Conservation (phyloP, 2,329 filamentous ascomycete species). For the Fusarium praegraminearum region DNA sequence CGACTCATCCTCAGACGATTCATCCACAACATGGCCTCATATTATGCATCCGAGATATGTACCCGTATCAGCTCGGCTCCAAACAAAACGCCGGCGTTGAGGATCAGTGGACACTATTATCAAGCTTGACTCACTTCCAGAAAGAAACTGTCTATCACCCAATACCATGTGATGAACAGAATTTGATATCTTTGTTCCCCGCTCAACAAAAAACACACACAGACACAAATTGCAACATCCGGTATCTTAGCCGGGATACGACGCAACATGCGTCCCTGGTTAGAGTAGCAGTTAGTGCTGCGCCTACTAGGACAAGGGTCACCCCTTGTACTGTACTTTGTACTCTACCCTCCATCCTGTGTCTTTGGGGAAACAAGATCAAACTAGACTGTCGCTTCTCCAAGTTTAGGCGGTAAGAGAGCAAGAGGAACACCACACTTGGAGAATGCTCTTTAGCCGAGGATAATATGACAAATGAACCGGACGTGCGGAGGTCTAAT, state of each 20-base stretch:
- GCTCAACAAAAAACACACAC: slow-evolving; percentile 16
- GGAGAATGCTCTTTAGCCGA: slow-evolving; percentile 39
- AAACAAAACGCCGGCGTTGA: slow-evolving; percentile 10
- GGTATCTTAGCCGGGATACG: slow-evolving; percentile 28
- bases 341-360: slow-evolving; percentile 27
- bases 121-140: slow-evolving; percentile 35
- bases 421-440: slow-evolving; percentile 19
- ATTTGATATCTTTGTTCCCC: slow-evolving; percentile 12
- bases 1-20: slow-evolving; percentile 36
- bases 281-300: neutral
- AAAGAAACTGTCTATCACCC: slow-evolving; percentile 13
- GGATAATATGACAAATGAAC: slow-evolving; percentile 9
- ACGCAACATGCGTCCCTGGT: slow-evolving; percentile 6
- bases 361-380: slow-evolving; percentile 21
- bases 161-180: slow-evolving; percentile 32
- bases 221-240: slow-evolving; percentile 6
- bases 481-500: slow-evolving; percentile 36
- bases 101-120: slow-evolving; percentile 29
- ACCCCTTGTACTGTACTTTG: neutral
- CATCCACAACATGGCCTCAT: slow-evolving; percentile 27
- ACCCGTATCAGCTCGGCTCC: neutral
- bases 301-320: neutral
- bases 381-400: slow-evolving; percentile 11
- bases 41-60: neutral
- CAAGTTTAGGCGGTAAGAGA: slow-evolving; percentile 27